Conservation (phyloP, 768 basidiomycete genomes). For the Sistotremastrum suecicum region DNA sequence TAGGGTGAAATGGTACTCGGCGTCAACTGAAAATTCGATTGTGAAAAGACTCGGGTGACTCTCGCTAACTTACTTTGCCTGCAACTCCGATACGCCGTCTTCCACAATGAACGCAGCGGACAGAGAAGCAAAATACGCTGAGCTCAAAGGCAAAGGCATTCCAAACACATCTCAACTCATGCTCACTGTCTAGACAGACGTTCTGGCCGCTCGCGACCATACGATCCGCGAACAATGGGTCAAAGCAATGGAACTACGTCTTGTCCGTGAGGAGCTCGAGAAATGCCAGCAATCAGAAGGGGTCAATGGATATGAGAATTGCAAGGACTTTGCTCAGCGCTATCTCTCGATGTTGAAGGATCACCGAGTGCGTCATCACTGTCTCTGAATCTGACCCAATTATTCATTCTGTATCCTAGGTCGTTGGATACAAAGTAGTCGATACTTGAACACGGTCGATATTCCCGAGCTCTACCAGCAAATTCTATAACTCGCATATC, state of each 20-base stretch:
- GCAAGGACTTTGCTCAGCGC: constrained; percentile 72
- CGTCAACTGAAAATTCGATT: too few species aligned
- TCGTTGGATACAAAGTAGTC: too few species aligned
- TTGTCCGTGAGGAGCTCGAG: constrained; percentile 77
- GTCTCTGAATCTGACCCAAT: constrained; percentile 4
- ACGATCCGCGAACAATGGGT: constrained; percentile 88
- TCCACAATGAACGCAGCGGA: too few species aligned
- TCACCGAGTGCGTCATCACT: constrained; percentile 49
- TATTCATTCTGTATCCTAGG: neutral
- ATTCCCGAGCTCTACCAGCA: constrained; percentile 29
- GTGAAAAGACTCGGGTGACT: too few species aligned
- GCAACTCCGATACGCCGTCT: too few species aligned
- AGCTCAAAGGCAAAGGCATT: too few species aligned
- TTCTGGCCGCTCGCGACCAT: constrained; percentile 50
- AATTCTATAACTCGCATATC: constrained; percentile 86
- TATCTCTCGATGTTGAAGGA: constrained; percentile 68
- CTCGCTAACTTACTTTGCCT: too few species aligned
- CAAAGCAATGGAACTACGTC: constrained; percentile 80
- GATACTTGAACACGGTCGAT: too few species aligned
- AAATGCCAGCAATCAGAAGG: constrained; percentile 88
- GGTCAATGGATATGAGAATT: constrained; percentile 83
- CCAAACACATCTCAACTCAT: too few species aligned
- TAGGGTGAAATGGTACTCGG: too few species aligned
- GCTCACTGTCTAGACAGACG: neutral
- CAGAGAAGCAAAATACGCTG: too few species aligned